Evolutionary conservation across 257 asterid species (phyloP), one percentile per base, ranked within the genome.

Genomic region (Datura wrightii): DNA sequence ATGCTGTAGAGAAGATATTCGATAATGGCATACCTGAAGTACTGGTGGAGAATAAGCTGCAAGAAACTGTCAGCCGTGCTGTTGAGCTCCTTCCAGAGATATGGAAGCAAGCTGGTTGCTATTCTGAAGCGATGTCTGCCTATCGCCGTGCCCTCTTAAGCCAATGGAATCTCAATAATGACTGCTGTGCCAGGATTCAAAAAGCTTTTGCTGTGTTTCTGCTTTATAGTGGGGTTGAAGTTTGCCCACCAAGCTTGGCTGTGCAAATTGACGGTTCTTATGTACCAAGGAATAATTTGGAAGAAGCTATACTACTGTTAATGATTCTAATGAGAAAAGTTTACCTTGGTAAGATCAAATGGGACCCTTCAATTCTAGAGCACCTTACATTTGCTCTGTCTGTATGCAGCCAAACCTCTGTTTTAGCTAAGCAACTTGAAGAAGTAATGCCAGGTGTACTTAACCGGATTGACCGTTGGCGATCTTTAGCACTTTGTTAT

Each of bases 11-110:
- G 89, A 95, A 94, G 92, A 90, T 95, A 91, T 97, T 94, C 79
- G 78, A 84, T 24, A 92, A 91, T 59, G 99, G 99, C 76, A 93
- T 95, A 87, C 94, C 98, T 74, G 99, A 94, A 52, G 91, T 86
- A 67, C 65, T 89, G 86, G 96, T 97, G 5, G 99, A 95, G 87
- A 91, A 90, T 88, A 97, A 92, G 93, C 96, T 97, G 85, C 99
- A 95, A 91, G 98, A 90, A 89, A 95, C 97, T 18, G 94, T 95
- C 62, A 94, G 94, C 86, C 98, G 85, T 86, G 97, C 99, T 79
- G 98, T 95, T 71, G 99, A 97, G 84, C 97, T 97, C 83, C 97
- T 97, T 81, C 99, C 99, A 8, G 98, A 95, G 88, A 88, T 97
- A 66, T 95, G 93, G 95, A 97, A 92, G 92, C 98, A 91, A 85